Base-by-base conservation (phyloP, 345 rosid species). In the Physaria fendleri region DNA sequence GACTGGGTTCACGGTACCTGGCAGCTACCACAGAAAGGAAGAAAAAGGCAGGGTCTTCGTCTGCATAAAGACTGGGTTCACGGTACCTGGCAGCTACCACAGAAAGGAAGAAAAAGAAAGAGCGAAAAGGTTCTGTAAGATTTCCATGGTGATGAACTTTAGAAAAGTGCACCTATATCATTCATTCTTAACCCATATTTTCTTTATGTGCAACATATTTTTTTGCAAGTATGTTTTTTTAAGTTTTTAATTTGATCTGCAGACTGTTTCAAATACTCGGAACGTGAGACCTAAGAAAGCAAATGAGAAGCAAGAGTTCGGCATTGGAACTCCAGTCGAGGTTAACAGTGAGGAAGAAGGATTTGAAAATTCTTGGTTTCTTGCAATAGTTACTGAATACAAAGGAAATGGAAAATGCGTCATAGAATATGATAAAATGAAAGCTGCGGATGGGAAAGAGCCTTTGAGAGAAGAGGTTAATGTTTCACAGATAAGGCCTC, bases 301-400 rank as follows among this genome's bases (percentile, higher is more conserved):
- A 25, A 53, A 2, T 38, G 35, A 22, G 5, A 59, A 60, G 29
- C 51, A 60, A 35, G 16, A 14, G 28, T 69, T 71, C 35, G 49
- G 55, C 35, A 39, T 56, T 52, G 83, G 86, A 24, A 45, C 59
- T 14, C 41, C 5, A 5, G 80, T 89, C 16, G 97, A 93, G 81
- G 91, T 89, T 21, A 76, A 81, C 45, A 83, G 85, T 6, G 83
- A 81, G 5, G 99, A 93, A 68, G 90, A 93, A 29, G 99, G 99
- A 20, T 78, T 82, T 62, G 59, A 81, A 69, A 95, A 89, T 71
- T 88, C 97, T 59, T 84, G 94, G 97, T 93, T 86, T 74, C 62
- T 64, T 5, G 97, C 81, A 50, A 82, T 74, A 62, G 53, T 85
- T 49, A 71, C 80, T 16, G 74, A 83, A 74, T 65, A 64, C 20